Percentiles rank a stretch among this genome's conserved stretches.
Evolutionary conservation across 371 early-diverging fungal genomes (phyloP).

Genomic region (Circinella umbellata): DNA sequence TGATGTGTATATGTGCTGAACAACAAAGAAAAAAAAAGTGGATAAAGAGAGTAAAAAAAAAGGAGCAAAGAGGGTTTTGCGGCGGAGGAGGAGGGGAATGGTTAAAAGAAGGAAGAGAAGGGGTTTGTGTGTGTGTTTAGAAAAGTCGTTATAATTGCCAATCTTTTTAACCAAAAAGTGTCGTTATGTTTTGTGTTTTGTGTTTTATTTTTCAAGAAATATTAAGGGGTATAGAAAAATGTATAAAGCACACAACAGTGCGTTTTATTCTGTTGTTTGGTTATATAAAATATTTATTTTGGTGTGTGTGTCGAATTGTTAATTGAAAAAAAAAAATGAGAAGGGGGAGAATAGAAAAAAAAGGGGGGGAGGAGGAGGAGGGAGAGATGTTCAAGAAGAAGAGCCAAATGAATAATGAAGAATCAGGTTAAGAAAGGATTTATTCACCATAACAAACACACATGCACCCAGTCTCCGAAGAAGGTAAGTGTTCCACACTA

Average conservation of each 20-base stretch:
- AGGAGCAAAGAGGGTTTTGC: not conserved
- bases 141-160: not conserved
- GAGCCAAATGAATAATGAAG: not conserved
- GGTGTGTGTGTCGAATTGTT: not conserved
- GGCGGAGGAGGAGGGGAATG: constrained; percentile 6
- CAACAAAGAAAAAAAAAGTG: not conserved
- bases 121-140: not conserved
- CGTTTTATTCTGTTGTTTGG: not conserved
- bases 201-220: not conserved
- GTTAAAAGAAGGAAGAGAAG: constrained; percentile 4
- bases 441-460: constrained; percentile 8
- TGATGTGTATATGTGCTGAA: not conserved
- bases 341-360: not conserved
- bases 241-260: constrained; percentile 8
- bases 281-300: no score
- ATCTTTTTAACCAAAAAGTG: not conserved
- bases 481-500: constrained; percentile 20
- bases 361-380: not conserved
- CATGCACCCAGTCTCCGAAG: constrained; percentile 18
- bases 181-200: not conserved
- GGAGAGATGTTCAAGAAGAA: not conserved
- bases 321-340: not conserved
- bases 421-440: not conserved
- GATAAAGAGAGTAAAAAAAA: not conserved
- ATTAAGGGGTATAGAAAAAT: constrained; percentile 3